Percentiles rank a stretch among this genome's conserved stretches.
Evolutionary conservation across 805 yeast species (phyloP).

Genomic region (Debaryomyces maramus): DNA sequence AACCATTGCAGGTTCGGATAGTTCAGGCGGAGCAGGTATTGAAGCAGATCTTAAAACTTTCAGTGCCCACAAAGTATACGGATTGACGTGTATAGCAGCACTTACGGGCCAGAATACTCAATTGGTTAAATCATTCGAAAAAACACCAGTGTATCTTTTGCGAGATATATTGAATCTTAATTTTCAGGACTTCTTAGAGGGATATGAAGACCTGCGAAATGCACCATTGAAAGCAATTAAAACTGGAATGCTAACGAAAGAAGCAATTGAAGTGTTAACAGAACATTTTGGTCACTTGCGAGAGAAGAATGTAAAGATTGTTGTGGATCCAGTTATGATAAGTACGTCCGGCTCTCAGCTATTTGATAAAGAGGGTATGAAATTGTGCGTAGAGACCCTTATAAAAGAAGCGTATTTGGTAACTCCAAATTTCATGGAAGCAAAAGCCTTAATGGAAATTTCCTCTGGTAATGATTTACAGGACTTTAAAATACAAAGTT

Average conservation of each 20-base stretch:
- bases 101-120: constrained; percentile 76
- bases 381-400: constrained; percentile 42
- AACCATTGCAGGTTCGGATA: constrained; percentile 72
- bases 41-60: constrained; percentile 87
- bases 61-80: constrained; percentile 72
- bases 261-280: constrained; percentile 50
- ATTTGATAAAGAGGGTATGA: constrained; percentile 48
- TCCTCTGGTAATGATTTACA: constrained; percentile 21
- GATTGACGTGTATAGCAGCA: constrained; percentile 74
- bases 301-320: constrained; percentile 34
- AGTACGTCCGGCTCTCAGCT: constrained; percentile 74
- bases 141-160: constrained; percentile 46
- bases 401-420: constrained; percentile 56
- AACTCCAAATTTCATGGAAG: constrained; percentile 79
- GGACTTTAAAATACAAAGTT: constrained; percentile 8
- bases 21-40: constrained; percentile 89
- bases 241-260: constrained; percentile 72
- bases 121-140: constrained; percentile 43
- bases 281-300: constrained; percentile 34
- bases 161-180: constrained; percentile 51
- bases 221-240: constrained; percentile 61
- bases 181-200: constrained; percentile 54
- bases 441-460: constrained; percentile 40
- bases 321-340: constrained; percentile 83
- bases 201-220: constrained; percentile 15